Evolutionary conservation across 2,329 filamentous ascomycete genomes (phyloP).

Genomic region (Talaromyces marneffei): DNA sequence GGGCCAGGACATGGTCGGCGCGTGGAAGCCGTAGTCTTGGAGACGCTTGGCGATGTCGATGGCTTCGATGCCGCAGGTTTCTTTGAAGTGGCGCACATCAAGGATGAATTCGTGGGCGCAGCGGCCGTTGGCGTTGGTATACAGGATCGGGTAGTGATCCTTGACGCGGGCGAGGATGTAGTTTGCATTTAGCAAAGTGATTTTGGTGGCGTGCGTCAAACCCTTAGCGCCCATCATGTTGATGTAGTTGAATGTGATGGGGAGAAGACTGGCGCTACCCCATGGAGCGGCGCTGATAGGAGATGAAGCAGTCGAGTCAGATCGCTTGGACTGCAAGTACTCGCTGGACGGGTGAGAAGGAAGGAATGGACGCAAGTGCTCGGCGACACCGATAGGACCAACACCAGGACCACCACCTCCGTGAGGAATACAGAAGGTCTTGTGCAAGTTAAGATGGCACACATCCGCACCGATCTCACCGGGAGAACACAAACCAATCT

Average conservation of each 20-base stretch:
- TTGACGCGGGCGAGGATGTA: constrained; percentile 86
- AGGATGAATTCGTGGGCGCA: constrained; percentile 98
- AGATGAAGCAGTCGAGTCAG: constrained; percentile 50
- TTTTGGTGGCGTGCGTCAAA: constrained; percentile 81
- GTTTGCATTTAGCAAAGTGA: constrained; percentile 93
- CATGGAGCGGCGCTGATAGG: constrained; percentile 72
- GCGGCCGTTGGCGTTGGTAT: constrained; percentile 79
- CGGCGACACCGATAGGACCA: constrained; percentile 85
- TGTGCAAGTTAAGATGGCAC: constrained; percentile 95
- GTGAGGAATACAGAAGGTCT: constrained; percentile 98
- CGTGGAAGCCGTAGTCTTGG: constrained; percentile 96
- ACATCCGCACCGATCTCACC: constrained; percentile 95
- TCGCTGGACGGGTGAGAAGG: constrained; percentile 63
- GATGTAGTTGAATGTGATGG: constrained; percentile 94
- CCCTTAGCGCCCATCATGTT: constrained; percentile 83
- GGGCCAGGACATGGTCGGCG: constrained; percentile 95
- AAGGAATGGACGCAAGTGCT: constrained; percentile 69
- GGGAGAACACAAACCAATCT: constrained; percentile 90
- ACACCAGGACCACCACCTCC: constrained; percentile 91
- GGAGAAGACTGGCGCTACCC: constrained; percentile 85
- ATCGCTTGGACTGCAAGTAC: constrained; percentile 36
- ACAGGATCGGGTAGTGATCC: constrained; percentile 83
- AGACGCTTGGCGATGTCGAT: constrained; percentile 95
- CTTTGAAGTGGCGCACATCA: constrained; percentile 78
- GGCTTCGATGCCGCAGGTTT: constrained; percentile 75